Evolutionary conservation across 257 asterid species (phyloP), one percentile per base, ranked within the genome.

Genomic region (Primulina eburnea): DNA sequence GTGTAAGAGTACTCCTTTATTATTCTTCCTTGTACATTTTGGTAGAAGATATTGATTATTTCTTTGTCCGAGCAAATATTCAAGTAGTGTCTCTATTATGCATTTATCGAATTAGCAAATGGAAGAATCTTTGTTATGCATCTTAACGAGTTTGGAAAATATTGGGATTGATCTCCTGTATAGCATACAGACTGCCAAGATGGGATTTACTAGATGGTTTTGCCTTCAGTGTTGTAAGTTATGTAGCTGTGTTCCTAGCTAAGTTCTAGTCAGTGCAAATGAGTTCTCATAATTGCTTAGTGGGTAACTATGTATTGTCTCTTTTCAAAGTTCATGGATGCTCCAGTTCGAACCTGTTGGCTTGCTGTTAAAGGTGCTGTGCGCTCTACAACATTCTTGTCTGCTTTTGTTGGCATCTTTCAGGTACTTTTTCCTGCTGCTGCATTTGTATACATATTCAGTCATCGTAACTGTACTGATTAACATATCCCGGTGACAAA

Each of bases 381-480:
- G 71, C 99, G 96, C 69, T 94, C 99, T 47, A 94, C 99, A 60
- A 77, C 89, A 32, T 94, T 94, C 81, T 84, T 94, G 90, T 91
- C 98, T 70, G 88, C 97, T 78, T 94, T 94, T 68, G 99, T 91
- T 58, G 99, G 98, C 61, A 84, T 94, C 69, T 94, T 94, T 75
- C 99, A 94, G 99, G 99, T 94, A 76, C 34, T 26, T 50, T 66
- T 63, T 70, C 76, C 58, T 53, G 65, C 67, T 73, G 29, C 38
- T 34, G 43, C 52, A 32, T 70, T 43, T 74, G 63, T 72, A 60
- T 69, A 40, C 77, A 56, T 67, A 67, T 65, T 29, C 57, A 75
- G 38, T 62, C 65, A 62, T 32, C 63, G 29, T 70, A 30, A 61
- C 62, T 59, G 4, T 67, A 60, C 86, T 85, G 75, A 87, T 75